A percentile compares a stretch with the other conserved stretches of the same genome.
Conservation (phyloP, 2,329 filamentous ascomycete species). For the Ceratocystis harringtonii region DNA sequence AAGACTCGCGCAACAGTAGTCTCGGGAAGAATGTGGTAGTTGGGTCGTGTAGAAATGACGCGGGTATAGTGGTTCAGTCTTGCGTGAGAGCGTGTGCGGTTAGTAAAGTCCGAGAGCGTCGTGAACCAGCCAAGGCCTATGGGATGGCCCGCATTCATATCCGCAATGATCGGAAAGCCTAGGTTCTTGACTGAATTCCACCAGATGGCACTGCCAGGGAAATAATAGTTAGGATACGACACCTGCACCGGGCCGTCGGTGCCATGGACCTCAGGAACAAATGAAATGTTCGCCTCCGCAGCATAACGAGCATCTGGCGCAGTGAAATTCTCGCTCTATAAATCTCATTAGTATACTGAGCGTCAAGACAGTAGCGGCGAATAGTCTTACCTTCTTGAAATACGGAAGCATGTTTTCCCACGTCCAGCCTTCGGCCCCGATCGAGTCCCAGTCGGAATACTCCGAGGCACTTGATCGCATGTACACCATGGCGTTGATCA, state of each 20-base stretch:
- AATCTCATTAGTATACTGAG: neutral
- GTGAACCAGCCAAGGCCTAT: slow-evolving; percentile 23
- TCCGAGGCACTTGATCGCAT: slow-evolving; percentile 26
- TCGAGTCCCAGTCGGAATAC: slow-evolving; percentile 30
- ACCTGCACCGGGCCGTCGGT: slow-evolving; percentile 40
- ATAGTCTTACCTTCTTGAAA: slow-evolving; percentile 27
- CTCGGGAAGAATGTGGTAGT: slow-evolving; percentile 44
- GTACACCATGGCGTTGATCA: slow-evolving; percentile 28
- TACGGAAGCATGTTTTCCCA: slow-evolving; percentile 28
- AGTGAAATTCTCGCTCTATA: slow-evolving; percentile 19
- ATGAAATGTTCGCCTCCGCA: slow-evolving; percentile 16
- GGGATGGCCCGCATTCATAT: slow-evolving; percentile 21
- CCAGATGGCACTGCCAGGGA: slow-evolving; percentile 26
- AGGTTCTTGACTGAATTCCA: slow-evolving; percentile 37
- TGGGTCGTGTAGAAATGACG: slow-evolving; percentile 31
- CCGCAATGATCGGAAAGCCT: slow-evolving; percentile 38
- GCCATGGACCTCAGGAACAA: slow-evolving; percentile 38
- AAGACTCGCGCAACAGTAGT: slow-evolving; percentile 41
- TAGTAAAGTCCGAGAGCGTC: slow-evolving; percentile 23
- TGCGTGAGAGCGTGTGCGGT: slow-evolving; percentile 22
- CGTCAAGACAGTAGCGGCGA: neutral
- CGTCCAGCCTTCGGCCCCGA: slow-evolving; percentile 32
- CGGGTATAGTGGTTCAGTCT: slow-evolving; percentile 22
- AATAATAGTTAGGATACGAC: slow-evolving; percentile 23
- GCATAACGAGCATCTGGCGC: slow-evolving; percentile 14